These are phyloP conservation scores for Strobilomyces confusus DNA, from an alignment of 768 basidiomycete species.

Conservation along the genomic window DNA sequence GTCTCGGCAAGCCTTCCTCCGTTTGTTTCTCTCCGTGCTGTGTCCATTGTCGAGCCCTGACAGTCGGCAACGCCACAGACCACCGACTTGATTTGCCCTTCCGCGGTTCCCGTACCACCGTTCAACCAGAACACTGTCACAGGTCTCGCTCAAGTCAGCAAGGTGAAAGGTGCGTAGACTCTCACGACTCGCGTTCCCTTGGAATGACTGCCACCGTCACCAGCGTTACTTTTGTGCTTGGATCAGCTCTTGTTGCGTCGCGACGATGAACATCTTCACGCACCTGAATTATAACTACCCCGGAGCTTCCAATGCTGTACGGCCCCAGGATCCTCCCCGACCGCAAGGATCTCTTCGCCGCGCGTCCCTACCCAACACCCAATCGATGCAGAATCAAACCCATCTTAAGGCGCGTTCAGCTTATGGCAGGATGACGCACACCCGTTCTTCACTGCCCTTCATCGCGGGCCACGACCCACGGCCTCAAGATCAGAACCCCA, in stretches of 20 bases:
- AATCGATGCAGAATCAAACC: not conserved
- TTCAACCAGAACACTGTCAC: conserved; percentile 2
- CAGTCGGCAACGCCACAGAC: conserved; percentile 8
- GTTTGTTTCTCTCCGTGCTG: conserved; percentile 1
- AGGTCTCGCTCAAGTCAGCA: too few species aligned
- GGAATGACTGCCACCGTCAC: not conserved
- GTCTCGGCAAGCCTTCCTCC: not conserved
- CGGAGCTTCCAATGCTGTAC: not conserved
- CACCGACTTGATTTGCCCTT: not conserved
- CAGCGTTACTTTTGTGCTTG: not conserved
- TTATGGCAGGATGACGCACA: not conserved
- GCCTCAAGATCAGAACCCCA: not conserved
- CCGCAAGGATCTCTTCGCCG: not conserved
- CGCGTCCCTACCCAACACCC: not conserved
- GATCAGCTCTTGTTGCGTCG: not conserved
- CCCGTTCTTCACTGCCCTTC: not conserved
- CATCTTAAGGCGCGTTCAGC: not conserved
- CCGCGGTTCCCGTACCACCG: not conserved
- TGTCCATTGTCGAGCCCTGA: conserved; percentile 5
- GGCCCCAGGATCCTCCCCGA: conserved; percentile 2
- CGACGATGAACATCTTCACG: conserved; percentile 14
- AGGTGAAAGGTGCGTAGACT: conserved; percentile 14
- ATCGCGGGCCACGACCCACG: not conserved
- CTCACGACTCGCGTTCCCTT: not conserved
- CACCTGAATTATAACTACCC: conserved; percentile 18